Base-by-base conservation (phyloP, 257 asterid genomes). In the Plantago major region DNA sequence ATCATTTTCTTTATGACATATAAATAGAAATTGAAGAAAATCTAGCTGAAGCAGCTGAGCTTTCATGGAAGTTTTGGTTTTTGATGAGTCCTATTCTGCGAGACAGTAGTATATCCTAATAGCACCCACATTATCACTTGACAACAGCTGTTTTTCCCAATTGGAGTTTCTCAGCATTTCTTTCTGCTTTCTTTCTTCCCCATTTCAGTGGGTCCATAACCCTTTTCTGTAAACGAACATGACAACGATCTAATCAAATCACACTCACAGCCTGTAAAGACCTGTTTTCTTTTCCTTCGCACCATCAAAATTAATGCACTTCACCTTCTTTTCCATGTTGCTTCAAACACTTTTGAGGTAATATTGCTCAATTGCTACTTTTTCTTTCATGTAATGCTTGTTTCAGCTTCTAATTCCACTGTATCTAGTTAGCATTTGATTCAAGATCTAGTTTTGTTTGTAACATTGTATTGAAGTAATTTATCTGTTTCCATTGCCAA, bases 181-280 rank as follows among this genome's bases (percentile, higher is more conserved):
- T 59, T 55, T 54, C 65, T 64, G 3, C 37, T 33, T 7, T 4
- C 40, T 7, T 33, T 7, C 40, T 33, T 7, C 40, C 8, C 40
- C 40, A 33, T 33, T 33, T 33, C 7, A 33, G 80, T 76, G 87
- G 87, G 93, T 62, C 87, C 86, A 7, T 26, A n/a, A 16, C 64
- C 73, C 74, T 74, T 60, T 54, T 74, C 87, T 71, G 79, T 57
- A 63, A 75, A 71, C 40, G 40, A 33, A 33, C 40, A 33, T 33
- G 68, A 67, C 74, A 83, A 84, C 89, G 79, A 82, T 86, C 88
- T 75, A 77, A 79, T 77, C 83, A 76, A 79, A 33, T 33, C 40
- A 33, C 40, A 33, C 40, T 4, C 40, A 33, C 93, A 84, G 87
- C 84, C 89, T 79, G 93, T 74, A 82, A 84, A 75, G 84, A 75